These are phyloP conservation scores for Casaregolazyma suthepensis DNA, from an alignment of 1,139 yeast genomes.

Conservation along the genomic window DNA sequence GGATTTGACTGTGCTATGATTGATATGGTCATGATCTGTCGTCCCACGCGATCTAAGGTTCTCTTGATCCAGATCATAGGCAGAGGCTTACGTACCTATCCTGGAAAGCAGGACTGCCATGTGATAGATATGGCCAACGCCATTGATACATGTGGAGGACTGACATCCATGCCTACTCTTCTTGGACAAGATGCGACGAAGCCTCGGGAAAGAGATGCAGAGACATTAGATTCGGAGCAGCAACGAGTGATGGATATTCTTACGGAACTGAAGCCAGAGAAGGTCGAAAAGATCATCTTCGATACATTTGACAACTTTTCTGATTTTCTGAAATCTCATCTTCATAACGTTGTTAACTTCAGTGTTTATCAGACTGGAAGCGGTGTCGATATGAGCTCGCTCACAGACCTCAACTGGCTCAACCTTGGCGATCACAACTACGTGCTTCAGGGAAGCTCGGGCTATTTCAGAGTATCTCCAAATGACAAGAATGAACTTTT, in stretches of 20 bases:
- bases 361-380: constrained; percentile 2
- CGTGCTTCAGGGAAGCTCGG: constrained; percentile 16
- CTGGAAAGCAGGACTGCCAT: constrained; percentile 61
- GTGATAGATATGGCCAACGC: constrained; percentile 68
- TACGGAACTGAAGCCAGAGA: constrained; percentile 15
- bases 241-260: constrained; percentile 7
- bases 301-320: constrained; percentile 1
- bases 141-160: constrained; percentile 46
- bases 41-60: constrained; percentile 76
- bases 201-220: constrained; percentile 7
- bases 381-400: constrained; percentile 1
- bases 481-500: constrained; percentile 8
- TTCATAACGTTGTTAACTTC: constrained; percentile 10
- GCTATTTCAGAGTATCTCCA: constrained; percentile 16
- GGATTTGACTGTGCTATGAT: constrained; percentile 94
- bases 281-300: constrained; percentile 17
- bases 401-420: constrained; percentile 20
- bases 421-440: constrained; percentile 15
- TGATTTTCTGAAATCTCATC: constrained; percentile 3
- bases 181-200: constrained; percentile 33
- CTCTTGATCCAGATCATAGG: constrained; percentile 86
- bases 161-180: constrained; percentile 57
- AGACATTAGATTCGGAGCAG: constrained; percentile 2
- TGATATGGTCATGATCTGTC: constrained; percentile 68
- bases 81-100: constrained; percentile 66